A percentile compares a stretch with the other conserved stretches of the same genome.
Conservation (phyloP, 306 rosid species). For the Corylus heterophylla region DNA sequence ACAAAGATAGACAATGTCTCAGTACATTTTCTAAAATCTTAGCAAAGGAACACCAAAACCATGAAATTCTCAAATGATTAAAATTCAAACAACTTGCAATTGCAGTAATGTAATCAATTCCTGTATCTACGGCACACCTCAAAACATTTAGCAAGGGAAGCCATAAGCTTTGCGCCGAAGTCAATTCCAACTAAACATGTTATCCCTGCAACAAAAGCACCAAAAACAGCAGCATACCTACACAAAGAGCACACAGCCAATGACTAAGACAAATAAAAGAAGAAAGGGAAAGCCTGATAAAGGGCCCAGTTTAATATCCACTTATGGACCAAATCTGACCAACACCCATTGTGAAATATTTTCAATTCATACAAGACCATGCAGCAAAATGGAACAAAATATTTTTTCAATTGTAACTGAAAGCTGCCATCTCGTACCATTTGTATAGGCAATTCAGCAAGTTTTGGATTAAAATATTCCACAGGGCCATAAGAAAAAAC, state of each 20-base stretch:
- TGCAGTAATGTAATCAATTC: conserved; percentile 6
- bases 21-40: neutral
- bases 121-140: conserved; percentile 55
- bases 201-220: conserved; percentile 89
- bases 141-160: conserved; percentile 75
- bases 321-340: neutral
- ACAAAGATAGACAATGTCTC: conserved; percentile 10
- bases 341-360: neutral
- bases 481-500: neutral
- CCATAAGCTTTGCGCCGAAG: conserved; percentile 79
- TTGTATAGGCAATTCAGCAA: neutral
- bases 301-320: neutral
- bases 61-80: neutral
- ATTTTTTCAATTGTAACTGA: neutral
- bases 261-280: neutral
- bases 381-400: neutral
- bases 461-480: neutral
- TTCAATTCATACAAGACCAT: neutral
- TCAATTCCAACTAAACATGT: conserved; percentile 77
- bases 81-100: neutral
- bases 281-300: neutral
- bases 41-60: neutral
- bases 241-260: conserved; percentile 16
- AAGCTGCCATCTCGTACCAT: neutral
- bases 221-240: conserved; percentile 92